phyloP scores from a whole-genome alignment of 768 basidiomycete genomes.

The Boletellus ananas region DNA sequence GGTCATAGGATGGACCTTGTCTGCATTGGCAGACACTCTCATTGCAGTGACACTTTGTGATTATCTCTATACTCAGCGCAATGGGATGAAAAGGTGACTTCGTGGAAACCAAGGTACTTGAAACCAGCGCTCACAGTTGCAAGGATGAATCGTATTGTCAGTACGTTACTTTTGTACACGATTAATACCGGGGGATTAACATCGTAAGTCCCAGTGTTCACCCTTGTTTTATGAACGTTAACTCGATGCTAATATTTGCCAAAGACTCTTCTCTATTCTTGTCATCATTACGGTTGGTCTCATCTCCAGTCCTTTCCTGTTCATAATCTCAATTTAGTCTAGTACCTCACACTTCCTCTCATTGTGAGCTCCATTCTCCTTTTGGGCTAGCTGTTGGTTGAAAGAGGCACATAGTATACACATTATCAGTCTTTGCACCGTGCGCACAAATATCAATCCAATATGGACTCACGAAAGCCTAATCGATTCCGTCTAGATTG shows the following conservation, averaged over 20 bases:
- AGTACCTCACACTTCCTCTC: conserved; percentile 7
- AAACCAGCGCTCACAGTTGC: background rate
- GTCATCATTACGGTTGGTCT: conserved; percentile 7
- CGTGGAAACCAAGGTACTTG: background rate
- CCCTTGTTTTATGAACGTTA: background rate
- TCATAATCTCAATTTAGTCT: background rate
- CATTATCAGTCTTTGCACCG: conserved; percentile 15
- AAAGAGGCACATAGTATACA: conserved; percentile 9
- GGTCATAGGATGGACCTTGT: conserved; percentile 12
- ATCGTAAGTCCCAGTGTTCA: conserved; percentile 1
- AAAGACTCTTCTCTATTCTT: conserved; percentile 9
- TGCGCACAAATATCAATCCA: background rate
- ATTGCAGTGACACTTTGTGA: conserved; percentile 11
- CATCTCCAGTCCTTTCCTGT: no score
- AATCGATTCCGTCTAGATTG: background rate
- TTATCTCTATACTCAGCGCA: conserved; percentile 10
- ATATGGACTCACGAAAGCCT: background rate
- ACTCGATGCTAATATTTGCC: background rate
- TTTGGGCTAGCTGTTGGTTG: background rate
- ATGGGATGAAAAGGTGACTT: conserved; percentile 5
- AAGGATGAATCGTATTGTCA: conserved; percentile 14
- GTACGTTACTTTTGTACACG: conserved; percentile 15
- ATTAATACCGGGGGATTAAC: conserved; percentile 15
- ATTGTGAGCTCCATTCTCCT: background rate
- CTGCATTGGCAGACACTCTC: conserved; percentile 3